Conservation (phyloP, 2,329 filamentous ascomycete genomes). For the Paecilomyces dactylethromorphus region DNA sequence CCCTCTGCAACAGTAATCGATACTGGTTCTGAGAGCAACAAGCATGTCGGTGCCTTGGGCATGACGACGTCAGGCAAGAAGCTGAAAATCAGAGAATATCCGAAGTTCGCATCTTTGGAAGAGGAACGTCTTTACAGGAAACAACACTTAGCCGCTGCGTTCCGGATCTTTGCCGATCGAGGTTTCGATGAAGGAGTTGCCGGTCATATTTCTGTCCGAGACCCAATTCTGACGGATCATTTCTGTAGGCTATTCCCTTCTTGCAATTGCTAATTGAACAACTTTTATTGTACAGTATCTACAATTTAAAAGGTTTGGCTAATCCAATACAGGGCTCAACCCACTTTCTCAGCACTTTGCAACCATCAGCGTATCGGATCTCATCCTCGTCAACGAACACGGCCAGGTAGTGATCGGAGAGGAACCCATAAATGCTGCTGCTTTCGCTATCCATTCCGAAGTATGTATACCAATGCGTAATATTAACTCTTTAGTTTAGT, state of each 20-base stretch:
- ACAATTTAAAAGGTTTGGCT: not conserved
- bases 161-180: slow-evolving; percentile 34
- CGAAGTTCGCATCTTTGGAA: slow-evolving; percentile 33
- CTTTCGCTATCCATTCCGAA: slow-evolving; percentile 42
- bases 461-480: slow-evolving; percentile 50
- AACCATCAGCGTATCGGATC: slow-evolving; percentile 33
- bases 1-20: slow-evolving; percentile 28
- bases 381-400: slow-evolving; percentile 39
- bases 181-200: slow-evolving; percentile 36
- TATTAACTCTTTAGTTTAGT: slow-evolving; percentile 3
- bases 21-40: slow-evolving; percentile 34
- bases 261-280: not conserved
- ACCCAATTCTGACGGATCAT: slow-evolving; percentile 28
- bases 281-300: not conserved
- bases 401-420: slow-evolving; percentile 35
- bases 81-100: slow-evolving; percentile 42
- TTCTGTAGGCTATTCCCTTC: slow-evolving; percentile 20
- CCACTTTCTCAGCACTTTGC: slow-evolving; percentile 41
- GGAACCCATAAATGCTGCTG: slow-evolving; percentile 41
- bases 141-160: slow-evolving; percentile 42
- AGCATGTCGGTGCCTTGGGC: slow-evolving; percentile 39
- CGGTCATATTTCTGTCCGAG: slow-evolving; percentile 41
- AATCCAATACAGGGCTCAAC: slow-evolving; percentile 27
- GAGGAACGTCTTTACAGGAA: slow-evolving; percentile 39
- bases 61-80: slow-evolving; percentile 39